phyloP scores from a whole-genome alignment of 805 yeast genomes.

The Ogataea ganodermae region DNA sequence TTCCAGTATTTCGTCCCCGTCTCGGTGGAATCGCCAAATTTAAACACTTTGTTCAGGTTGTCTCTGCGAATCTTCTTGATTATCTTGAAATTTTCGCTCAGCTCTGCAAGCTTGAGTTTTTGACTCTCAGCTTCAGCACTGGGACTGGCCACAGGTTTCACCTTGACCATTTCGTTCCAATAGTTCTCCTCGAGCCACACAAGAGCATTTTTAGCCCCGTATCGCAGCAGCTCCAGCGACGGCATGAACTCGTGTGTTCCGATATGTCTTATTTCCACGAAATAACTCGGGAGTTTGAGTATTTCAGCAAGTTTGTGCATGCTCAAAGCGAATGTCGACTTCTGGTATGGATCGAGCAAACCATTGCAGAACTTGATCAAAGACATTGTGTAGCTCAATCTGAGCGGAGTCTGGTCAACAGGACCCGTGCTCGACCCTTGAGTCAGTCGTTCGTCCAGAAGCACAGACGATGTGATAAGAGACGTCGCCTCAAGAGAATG shows the following conservation, averaged over 20 bases:
- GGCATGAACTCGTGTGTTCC: constrained; percentile 92
- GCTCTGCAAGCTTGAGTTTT: constrained; percentile 8
- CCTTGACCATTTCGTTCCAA: constrained; percentile 54
- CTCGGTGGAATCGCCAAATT: constrained; percentile 46
- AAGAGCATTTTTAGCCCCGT: constrained; percentile 60
- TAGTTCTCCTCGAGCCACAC: constrained; percentile 73
- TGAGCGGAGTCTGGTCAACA: constrained; percentile 40
- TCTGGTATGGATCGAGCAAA: constrained; percentile 82
- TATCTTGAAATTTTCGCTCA: constrained; percentile 43
- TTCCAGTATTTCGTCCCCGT: constrained; percentile 46
- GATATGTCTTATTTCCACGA: constrained; percentile 87
- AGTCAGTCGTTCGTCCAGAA: constrained; percentile 41
- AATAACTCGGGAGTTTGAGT: constrained; percentile 69
- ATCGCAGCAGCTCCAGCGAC: constrained; percentile 62
- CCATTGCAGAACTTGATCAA: constrained; percentile 90
- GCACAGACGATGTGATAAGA: constrained; percentile 50
- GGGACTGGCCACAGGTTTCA: constrained; percentile 23
- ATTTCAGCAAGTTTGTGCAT: constrained; percentile 70
- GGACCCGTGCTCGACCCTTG: not conserved
- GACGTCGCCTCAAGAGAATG: constrained; percentile 73
- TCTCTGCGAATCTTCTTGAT: constrained; percentile 53
- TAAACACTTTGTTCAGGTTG: constrained; percentile 41
- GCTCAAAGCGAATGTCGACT: constrained; percentile 75
- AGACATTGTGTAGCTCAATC: constrained; percentile 68
- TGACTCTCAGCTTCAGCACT: constrained; percentile 23